Percentiles rank a stretch among this genome's conserved stretches.
Conservation (phyloP, 2,329 filamentous ascomycete species). For the Hypoxylon sp. region DNA sequence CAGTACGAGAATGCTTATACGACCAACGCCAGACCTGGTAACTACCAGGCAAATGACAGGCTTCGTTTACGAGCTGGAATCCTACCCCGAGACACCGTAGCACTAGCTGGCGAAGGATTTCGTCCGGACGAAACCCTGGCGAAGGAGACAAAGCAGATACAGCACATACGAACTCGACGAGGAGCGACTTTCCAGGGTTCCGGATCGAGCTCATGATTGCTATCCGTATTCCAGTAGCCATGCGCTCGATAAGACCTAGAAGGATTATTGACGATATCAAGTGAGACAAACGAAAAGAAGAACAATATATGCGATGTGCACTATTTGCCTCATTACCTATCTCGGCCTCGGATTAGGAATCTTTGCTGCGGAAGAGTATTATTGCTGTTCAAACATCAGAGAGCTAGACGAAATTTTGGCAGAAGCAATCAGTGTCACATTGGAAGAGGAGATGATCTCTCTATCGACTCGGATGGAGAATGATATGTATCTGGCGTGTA, state of each 20-base stretch:
- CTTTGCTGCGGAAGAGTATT: not conserved
- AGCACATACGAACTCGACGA: slow-evolving; percentile 46
- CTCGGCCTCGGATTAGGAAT: not conserved
- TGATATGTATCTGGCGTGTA: not conserved
- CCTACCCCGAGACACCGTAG: slow-evolving; percentile 60
- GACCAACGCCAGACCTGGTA: slow-evolving; percentile 58
- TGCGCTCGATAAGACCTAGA: slow-evolving; percentile 22
- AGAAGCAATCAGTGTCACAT: slow-evolving; percentile 9
- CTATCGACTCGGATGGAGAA: not conserved
- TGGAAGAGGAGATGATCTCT: slow-evolving; percentile 1
- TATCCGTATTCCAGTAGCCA: slow-evolving; percentile 46
- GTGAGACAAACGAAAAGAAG: not conserved
- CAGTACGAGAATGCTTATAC: slow-evolving; percentile 58
- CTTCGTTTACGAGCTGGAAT: slow-evolving; percentile 60
- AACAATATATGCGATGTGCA: not conserved
- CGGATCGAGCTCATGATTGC: slow-evolving; percentile 42
- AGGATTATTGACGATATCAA: slow-evolving; percentile 16
- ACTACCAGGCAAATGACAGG: slow-evolving; percentile 59
- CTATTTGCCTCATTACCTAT: not conserved
- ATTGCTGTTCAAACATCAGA: slow-evolving; percentile 1
- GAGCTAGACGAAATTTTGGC: slow-evolving; percentile 16
- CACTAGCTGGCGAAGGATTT: slow-evolving; percentile 57
- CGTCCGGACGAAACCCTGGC: slow-evolving; percentile 59
- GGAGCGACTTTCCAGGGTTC: slow-evolving; percentile 37
- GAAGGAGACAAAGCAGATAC: slow-evolving; percentile 52